Conservation (phyloP, 177 flowering plant species). For the Tripterygium wilfordii region DNA sequence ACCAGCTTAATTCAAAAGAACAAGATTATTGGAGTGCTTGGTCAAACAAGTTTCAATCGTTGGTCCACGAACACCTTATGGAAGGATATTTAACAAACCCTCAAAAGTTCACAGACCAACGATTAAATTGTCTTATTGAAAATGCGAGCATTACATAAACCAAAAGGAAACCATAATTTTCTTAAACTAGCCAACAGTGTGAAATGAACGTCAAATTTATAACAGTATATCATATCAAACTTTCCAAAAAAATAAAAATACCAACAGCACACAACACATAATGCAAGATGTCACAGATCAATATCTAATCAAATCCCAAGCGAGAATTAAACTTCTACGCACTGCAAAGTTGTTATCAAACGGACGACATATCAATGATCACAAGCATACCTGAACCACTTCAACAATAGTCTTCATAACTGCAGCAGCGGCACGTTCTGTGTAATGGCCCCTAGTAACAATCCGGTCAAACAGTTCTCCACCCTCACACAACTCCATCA, state of each 20-base stretch:
- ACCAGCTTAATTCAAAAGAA: neutral
- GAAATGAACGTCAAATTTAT: neutral
- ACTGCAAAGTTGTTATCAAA: neutral
- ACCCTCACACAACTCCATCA: slow-evolving; percentile 62
- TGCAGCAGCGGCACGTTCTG: slow-evolving; percentile 51
- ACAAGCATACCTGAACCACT: slow-evolving; percentile 43
- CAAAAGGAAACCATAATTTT: neutral
- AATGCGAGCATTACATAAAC: too few relatives aligned
- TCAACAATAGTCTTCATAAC: slow-evolving; percentile 52
- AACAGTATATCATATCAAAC: too few relatives aligned
- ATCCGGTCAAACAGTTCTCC: slow-evolving; percentile 59
- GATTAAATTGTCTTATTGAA: too few relatives aligned
- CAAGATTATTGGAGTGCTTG: too few relatives aligned
- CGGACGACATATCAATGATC: neutral
- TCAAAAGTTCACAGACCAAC: too few relatives aligned
- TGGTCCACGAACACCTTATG: too few relatives aligned
- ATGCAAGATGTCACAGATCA: too few relatives aligned
- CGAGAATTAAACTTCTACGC: too few relatives aligned
- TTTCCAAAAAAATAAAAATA: neutral
- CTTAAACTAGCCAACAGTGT: neutral
- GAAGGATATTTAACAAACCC: too few relatives aligned
- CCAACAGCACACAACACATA: neutral
- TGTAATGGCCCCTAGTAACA: slow-evolving; percentile 57
- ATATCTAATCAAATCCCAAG: too few relatives aligned
- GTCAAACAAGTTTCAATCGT: too few relatives aligned